phyloP scores from a whole-genome alignment of 176 grass and related monocot genomes.

The Otatea glauca region DNA sequence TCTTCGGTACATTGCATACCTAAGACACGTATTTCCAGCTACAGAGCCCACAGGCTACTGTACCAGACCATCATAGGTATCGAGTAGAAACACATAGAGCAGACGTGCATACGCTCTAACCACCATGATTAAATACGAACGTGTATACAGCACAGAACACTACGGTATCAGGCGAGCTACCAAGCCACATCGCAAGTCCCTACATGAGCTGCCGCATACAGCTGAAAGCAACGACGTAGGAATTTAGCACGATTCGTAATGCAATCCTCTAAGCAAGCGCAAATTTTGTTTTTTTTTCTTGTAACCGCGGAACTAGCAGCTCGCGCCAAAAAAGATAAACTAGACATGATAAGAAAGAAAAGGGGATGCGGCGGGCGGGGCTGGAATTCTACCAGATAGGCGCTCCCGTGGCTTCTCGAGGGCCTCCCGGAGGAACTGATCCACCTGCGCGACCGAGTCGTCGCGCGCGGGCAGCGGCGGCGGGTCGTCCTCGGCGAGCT shows the following conservation, averaged over 20 bases:
- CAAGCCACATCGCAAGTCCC: neutral
- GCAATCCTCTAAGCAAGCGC: neutral
- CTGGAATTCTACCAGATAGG: constrained; percentile 57
- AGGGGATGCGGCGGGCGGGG: neutral
- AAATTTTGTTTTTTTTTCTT: no score
- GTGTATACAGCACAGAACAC: neutral
- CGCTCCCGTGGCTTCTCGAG: constrained; percentile 96
- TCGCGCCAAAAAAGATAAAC: neutral
- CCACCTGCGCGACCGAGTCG: constrained; percentile 64
- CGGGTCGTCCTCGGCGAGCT: constrained; percentile 40
- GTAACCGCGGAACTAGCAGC: no score
- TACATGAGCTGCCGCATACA: neutral
- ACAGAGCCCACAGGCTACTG: neutral
- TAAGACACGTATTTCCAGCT: neutral
- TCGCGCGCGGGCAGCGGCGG: neutral
- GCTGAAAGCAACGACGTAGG: neutral
- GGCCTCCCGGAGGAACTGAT: constrained; percentile 89
- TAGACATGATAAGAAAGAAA: neutral
- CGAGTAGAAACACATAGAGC: neutral
- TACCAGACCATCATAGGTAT: neutral
- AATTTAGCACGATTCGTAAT: neutral
- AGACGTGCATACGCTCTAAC: neutral
- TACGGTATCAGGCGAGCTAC: neutral
- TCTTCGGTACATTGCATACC: neutral
- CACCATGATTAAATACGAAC: neutral